Base-by-base conservation (phyloP, 805 yeast species). In the Nakazawaea pomicola region DNA sequence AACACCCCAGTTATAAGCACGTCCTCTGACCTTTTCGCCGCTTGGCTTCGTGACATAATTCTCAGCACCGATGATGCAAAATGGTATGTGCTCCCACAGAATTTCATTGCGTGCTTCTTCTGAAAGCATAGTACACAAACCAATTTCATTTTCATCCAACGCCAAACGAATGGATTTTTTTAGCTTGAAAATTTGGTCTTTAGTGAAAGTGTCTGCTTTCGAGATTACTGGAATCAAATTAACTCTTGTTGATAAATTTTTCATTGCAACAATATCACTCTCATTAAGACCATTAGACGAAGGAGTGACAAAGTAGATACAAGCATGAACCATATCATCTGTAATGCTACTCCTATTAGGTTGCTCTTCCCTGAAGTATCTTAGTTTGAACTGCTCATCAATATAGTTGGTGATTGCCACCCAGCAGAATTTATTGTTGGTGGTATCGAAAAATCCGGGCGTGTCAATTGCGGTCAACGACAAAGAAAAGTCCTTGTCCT, bases 1-100 rank as follows among this genome's bases (percentile, higher is more conserved):
- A 17, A 75, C 60, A 0, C 97, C 97, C 96, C 96, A 90, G 14
- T 67, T 70, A 63, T 88, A 90, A 54, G 72, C 71, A 53, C 96
- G 72, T 14, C 93, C 95, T 47, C 83, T 70, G 21, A 84, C 84
- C 3, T 61, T 46, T 24, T 69, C 61, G 8, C 80, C 79, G 8
- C 63, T 62, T 3, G 60, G 50, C 38, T 69, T 69, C 35, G 54
- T 50, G 24, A 69, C 72, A 40, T 60, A 62, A 9, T 70, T 68
- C 47, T 71, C 80, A 2, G 95, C 76, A 16, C 89, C 83, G 46
- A 90, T 76, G 3, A 88, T 65, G 2, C 87, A 68, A 57, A 72
- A 88, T 0, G 97, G 96, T 50, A 76, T 72, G 29, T 68, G 65
- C 5, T 58, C 57, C 10, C 55, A 51, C 17, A 53, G 52, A 10